Conservation (phyloP, 1,139 yeast species). For the Trichomonascaceae sp. region DNA sequence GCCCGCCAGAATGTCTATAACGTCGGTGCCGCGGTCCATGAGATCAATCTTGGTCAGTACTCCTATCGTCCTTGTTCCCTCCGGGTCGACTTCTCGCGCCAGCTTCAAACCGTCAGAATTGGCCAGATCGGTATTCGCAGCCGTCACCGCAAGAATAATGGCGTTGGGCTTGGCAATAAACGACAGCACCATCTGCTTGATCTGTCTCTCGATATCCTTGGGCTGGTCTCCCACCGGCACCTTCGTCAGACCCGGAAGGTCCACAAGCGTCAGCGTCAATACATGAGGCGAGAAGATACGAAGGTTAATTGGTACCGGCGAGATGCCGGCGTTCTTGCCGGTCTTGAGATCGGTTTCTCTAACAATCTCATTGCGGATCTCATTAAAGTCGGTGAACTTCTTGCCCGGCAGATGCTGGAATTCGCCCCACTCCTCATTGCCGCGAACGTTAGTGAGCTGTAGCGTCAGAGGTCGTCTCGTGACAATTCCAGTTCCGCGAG, state of each 20-base stretch:
- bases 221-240: constrained; percentile 99
- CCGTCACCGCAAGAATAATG: constrained; percentile 86
- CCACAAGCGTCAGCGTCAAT: constrained; percentile 87
- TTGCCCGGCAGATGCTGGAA: constrained; percentile 86
- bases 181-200: constrained; percentile 86
- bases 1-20: constrained; percentile 90
- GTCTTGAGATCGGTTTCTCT: constrained; percentile 90
- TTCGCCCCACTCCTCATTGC: constrained; percentile 75
- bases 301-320: constrained; percentile 83
- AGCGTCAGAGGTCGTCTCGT: constrained; percentile 85
- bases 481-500: constrained; percentile 92
- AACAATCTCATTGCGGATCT: constrained; percentile 81
- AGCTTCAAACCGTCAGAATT: constrained; percentile 92
- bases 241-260: constrained; percentile 93
- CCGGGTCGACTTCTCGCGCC: constrained; percentile 97
- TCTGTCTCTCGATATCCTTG: constrained; percentile 88
- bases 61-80: constrained; percentile 92
- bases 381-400: constrained; percentile 80
- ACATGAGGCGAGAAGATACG: constrained; percentile 95
- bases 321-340: constrained; percentile 85
- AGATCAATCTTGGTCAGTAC: constrained; percentile 92
- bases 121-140: constrained; percentile 95
- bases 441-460: constrained; percentile 64
- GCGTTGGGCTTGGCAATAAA: constrained; percentile 95
- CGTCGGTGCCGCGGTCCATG: constrained; percentile 99